Evolutionary conservation across 148 eudicot genomes (phyloP), one percentile per base, ranked within the genome.

Genomic region (Chenopodium formosanum): DNA sequence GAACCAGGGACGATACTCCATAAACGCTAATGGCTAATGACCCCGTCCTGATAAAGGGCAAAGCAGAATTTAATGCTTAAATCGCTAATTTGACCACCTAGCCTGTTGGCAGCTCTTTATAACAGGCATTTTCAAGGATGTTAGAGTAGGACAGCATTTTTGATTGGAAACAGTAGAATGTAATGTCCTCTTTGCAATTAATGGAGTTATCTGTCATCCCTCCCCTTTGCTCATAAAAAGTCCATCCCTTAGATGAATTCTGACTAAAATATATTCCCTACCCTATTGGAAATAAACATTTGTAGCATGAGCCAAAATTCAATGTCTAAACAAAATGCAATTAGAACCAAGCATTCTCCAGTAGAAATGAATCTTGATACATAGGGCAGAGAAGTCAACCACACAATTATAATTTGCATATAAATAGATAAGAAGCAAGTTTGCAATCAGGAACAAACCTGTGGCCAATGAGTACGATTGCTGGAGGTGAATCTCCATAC

Each of bases 401-500:
- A 13, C 1, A 71, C 27, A 50, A 73, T 22, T 37, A 70, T 19
- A n/a, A 47, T 25, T 50, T 47, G 60, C 32, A 22, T 4, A 4
- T 44, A 19, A 2, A 44, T 46, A 7, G 13, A 74, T 50, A 81
- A 58, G 50, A 83, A 74, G 73, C 22, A 53, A 64, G 29, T 22
- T 63, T 22, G 62, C 23, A 56, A 77, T 25, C n/a, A 32, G 4
- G 14, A 63, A 64, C 70, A 65, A 80, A 95, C 98, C 98, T 95
- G 91, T 95, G 99, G 84, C 99, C 99, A 87, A 94, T 87, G 17
- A 95, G 92, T 82, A 95, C 90, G 82, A 94, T 88, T 70, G 99
- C 99, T 71, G 98, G 98, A 83, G 94, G 94, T 85, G 97, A 91
- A 83, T 94, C 96, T 69, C 92, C 99, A 79, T 91, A 95, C 92